A percentile compares a stretch with the other conserved stretches of the same genome.
Conservation (phyloP, 257 asterid genomes). For the Echites panduratus region DNA sequence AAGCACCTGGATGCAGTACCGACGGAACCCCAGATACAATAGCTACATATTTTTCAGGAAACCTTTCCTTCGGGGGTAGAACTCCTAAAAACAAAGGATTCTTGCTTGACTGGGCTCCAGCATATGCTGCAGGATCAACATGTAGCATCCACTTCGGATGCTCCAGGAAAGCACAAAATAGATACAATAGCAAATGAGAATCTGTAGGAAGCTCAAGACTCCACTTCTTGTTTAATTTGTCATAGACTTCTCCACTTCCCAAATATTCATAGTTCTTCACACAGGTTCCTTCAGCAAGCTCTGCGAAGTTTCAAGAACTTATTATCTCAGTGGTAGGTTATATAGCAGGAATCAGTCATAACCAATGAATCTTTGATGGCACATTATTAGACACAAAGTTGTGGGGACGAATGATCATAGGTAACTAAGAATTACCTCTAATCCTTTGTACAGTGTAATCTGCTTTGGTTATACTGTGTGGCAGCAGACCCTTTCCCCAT, state of each 20-base stretch:
- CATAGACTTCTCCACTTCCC: conserved; percentile 69
- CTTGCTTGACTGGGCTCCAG: conserved; percentile 81
- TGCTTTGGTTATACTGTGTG: conserved; percentile 69
- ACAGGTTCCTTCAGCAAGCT: conserved; percentile 95
- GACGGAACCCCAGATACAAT: conserved; percentile 74
- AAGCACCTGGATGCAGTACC: conserved; percentile 92
- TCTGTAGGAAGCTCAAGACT: conserved; percentile 74
- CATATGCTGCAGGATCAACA: conserved; percentile 72
- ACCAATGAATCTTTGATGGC: not conserved
- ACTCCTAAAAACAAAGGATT: conserved; percentile 87
- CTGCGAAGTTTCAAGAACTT: conserved; percentile 30
- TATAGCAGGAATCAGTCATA: not conserved
- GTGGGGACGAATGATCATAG: not conserved
- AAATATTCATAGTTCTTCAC: conserved; percentile 85
- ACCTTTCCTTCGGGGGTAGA: conserved; percentile 87
- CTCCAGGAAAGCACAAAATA: conserved; percentile 92
- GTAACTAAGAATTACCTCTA: conserved; percentile 43
- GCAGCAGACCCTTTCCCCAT: conserved; percentile 91
- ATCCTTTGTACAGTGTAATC: conserved; percentile 76
- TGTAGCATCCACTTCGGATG: conserved; percentile 97
- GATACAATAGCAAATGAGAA: conserved; percentile 81
- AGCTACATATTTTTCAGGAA: conserved; percentile 87
- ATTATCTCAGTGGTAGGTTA: not conserved
- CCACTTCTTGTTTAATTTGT: conserved; percentile 72
- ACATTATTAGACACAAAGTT: conserved; percentile 1